Conservation (phyloP, 1,284 basidiomycete genomes). For the Tilletia indica region DNA sequence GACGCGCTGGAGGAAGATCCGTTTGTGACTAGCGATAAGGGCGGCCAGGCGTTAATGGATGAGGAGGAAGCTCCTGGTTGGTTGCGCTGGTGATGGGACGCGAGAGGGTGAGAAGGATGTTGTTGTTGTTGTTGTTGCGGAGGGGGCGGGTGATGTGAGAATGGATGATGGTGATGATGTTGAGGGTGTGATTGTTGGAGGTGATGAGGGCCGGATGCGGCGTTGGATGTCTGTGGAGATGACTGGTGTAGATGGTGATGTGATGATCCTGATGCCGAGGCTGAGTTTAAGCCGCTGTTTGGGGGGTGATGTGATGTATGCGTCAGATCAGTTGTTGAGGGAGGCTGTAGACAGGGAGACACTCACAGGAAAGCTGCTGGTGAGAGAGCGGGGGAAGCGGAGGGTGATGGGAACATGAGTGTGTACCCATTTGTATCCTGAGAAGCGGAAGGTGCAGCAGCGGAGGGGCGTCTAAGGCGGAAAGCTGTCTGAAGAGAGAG, state of each 20-base stretch:
- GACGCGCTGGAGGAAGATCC: no score
- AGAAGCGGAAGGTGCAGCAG: neutral
- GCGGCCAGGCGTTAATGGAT: no score
- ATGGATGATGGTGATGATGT: no score
- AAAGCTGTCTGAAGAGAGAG: neutral
- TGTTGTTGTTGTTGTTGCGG: neutral
- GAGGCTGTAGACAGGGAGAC: neutral
- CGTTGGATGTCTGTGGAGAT: conserved; percentile 1
- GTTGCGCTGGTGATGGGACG: no score
- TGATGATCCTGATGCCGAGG: neutral
- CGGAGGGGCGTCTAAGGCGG: neutral
- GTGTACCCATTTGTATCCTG: neutral
- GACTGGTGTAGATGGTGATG: conserved; percentile 11
- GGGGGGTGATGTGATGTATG: neutral
- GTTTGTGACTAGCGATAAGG: no score
- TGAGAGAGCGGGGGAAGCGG: conserved; percentile 16
- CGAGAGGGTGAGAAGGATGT: neutral
- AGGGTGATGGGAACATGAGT: conserved; percentile 16
- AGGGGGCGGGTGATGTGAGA: conserved; percentile 7
- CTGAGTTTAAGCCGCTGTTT: neutral
- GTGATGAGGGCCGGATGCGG: conserved; percentile 7
- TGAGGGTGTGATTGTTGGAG: neutral
- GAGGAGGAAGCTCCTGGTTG: no score
- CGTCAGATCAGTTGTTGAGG: neutral
- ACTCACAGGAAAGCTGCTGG: conserved; percentile 12